These are phyloP conservation scores for Vanrija pseudolonga DNA, from an alignment of 1,284 basidiomycete genomes.

Conservation along the genomic window DNA sequence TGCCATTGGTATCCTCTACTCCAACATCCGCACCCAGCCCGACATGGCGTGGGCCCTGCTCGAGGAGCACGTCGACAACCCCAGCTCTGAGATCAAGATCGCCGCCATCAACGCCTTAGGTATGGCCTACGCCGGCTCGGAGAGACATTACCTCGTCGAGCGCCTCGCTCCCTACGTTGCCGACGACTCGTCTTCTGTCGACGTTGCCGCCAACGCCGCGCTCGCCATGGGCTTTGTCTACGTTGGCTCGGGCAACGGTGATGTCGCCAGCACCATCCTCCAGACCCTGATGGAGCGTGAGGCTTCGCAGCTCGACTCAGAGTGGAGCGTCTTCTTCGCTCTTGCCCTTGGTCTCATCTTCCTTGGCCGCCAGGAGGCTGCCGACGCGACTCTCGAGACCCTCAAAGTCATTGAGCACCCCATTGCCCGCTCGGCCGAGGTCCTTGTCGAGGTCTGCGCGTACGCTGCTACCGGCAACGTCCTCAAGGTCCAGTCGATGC, in stretches of 20 bases:
- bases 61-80: conserved; percentile 86
- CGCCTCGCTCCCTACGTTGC: conserved; percentile 73
- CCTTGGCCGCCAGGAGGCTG: conserved; percentile 83
- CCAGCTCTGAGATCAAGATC: conserved; percentile 75
- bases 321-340: conserved; percentile 90
- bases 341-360: conserved; percentile 88
- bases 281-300: conserved; percentile 84
- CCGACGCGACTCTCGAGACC: conserved; percentile 92
- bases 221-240: conserved; percentile 92
- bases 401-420: conserved; percentile 93
- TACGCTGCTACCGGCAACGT: conserved; percentile 97
- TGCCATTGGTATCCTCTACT: conserved; percentile 90
- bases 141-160: conserved; percentile 78
- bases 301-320: conserved; percentile 73
- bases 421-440: conserved; percentile 82
- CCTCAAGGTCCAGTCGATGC: conserved; percentile 85
- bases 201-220: conserved; percentile 80
- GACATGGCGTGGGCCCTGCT: conserved; percentile 91
- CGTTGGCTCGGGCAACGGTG: conserved; percentile 91
- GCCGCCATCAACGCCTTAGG: conserved; percentile 86
- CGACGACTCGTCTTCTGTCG: conserved; percentile 80
- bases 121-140: conserved; percentile 89
- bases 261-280: conserved; percentile 82
- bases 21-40: conserved; percentile 84
- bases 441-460: conserved; percentile 90